Evolutionary conservation across 2,329 filamentous ascomycete genomes (phyloP), one percentile per base, ranked within the genome.

Genomic region (Venturia asperata): DNA sequence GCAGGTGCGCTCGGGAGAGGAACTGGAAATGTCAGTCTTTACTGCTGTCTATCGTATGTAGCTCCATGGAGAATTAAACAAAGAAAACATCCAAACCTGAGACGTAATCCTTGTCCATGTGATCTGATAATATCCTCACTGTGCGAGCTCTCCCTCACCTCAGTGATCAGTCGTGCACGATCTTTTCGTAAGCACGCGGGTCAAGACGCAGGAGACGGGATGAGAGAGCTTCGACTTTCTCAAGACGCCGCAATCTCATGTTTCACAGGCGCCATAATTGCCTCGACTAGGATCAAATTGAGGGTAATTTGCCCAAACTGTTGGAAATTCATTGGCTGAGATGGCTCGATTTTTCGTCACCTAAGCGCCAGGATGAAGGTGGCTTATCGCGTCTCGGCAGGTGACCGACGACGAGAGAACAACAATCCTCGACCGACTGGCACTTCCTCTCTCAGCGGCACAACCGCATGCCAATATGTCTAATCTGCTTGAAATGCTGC

Each of bases 321-420:
- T 34, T 55, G 10, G 13, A 3, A 11, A n/a, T 7, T 5, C 10
- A 37, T 37, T 56, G 52, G 52, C 5, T 56, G 2, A 37, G 15
- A 56, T 7, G 52, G 52, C 52, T 5, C 52, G 27, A 30, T n/a
- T n/a, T 56, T 19, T 37, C 45, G 24, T 56, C 52, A 37, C 10
- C 15, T 13, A 56, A 56, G 52, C 52, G 52, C 52, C 52, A 56
- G 52, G 52, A 56, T n/a, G 24, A 30, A 55, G 17, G 49, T 55
- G 49, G 49, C 45, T 47, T 47, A 47, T n/a, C 15, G 45, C 45
- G 45, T 47, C 45, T 47, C 45, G 10, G 45, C 49, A 34, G 1
- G 5, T 34, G 49, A 19, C 49, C 10, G 34, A 55, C 49, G 49
- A 34, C 49, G 34, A 55, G 49, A 9, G 49, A 55, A 55, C 49